Evolutionary conservation across 2,329 filamentous ascomycete species (phyloP).

Genomic region (Alternaria metachromatica): DNA sequence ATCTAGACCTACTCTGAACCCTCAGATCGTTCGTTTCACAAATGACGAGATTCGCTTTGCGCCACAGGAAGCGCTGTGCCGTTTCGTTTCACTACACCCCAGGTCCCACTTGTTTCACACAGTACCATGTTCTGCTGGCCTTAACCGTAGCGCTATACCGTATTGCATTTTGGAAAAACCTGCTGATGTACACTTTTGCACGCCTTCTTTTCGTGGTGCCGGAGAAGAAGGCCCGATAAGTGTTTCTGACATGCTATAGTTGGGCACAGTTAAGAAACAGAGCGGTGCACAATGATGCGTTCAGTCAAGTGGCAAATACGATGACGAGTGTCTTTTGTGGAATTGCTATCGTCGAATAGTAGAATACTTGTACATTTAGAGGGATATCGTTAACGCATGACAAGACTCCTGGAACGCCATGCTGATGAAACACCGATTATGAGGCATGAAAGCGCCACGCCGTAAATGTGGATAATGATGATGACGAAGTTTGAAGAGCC

Average conservation of each 20-base stretch:
- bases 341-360: not conserved
- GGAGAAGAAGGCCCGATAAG: not conserved
- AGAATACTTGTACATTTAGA: not conserved
- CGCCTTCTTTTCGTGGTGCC: not conserved
- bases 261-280: not conserved
- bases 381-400: conserved; percentile 1
- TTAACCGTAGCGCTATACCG: not conserved
- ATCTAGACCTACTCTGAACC: not conserved
- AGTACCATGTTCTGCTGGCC: not conserved
- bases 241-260: not conserved
- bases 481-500: not conserved
- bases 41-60: not conserved
- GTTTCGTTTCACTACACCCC: not conserved
- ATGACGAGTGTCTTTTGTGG: not conserved
- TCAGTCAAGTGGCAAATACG: not conserved
- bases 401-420: not conserved
- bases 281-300: not conserved
- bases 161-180: not conserved
- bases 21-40: not conserved
- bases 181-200: not conserved
- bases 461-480: not conserved
- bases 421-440: not conserved
- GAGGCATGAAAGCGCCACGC: not conserved
- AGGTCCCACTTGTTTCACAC: not conserved
- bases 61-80: not conserved